Conservation (phyloP, 306 rosid genomes). For the barrel medic (Medicago truncatula) region MtrunA17r5.0-ANR NC_053045.1:51354501-51355000, state of each 20-base stretch:
- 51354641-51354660: constrained; percentile 38
- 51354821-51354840: too few species aligned
- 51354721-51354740: constrained; percentile 30
- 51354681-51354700: constrained; percentile 13
- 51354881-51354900: too few species aligned
- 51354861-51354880: too few species aligned
- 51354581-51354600: not conserved
- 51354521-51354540: constrained; percentile 57
- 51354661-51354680: not conserved
- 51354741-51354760: constrained; percentile 14
- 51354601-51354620: constrained; percentile 14
- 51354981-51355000: too few species aligned
- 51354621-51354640: constrained; percentile 35
- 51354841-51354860: too few species aligned
- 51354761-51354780: too few species aligned
- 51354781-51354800: too few species aligned
- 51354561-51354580: constrained; percentile 3
- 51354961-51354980: too few species aligned
- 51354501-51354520: constrained; percentile 51
- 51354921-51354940: too few species aligned
- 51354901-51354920: too few species aligned
- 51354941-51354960: too few species aligned
- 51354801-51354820: too few species aligned
- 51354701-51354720: constrained; percentile 5
- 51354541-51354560: constrained; percentile 31